These are phyloP conservation scores for Podospora australis DNA, from an alignment of 495 filamentous ascomycete species.

Conservation along the genomic window DNA sequence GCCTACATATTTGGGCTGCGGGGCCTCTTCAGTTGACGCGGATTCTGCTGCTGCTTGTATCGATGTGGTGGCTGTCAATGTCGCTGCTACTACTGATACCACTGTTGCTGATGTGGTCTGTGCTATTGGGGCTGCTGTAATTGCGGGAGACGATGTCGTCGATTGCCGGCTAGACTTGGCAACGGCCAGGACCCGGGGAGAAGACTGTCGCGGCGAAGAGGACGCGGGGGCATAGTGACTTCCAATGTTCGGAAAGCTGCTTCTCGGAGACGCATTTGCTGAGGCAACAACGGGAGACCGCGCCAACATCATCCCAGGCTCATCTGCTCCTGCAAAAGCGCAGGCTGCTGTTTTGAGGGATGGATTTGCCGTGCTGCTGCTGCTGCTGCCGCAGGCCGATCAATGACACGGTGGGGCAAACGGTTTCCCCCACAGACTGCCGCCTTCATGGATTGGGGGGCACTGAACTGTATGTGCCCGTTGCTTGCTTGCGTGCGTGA, in stretches of 20 bases:
- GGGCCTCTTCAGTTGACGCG: no score
- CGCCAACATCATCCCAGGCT: constrained; percentile 43
- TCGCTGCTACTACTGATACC: neutral
- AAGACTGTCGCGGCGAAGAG: constrained; percentile 35
- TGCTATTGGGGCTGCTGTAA: constrained; percentile 22
- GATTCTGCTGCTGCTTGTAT: neutral
- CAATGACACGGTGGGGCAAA: constrained; percentile 15
- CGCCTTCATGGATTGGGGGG: neutral
- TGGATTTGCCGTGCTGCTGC: no score
- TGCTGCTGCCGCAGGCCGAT: constrained; percentile 9
- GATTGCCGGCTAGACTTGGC: constrained; percentile 39
- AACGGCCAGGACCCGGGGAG: constrained; percentile 35
- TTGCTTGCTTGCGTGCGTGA: no score
- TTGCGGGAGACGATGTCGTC: constrained; percentile 24
- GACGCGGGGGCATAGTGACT: constrained; percentile 39
- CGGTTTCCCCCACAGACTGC: neutral
- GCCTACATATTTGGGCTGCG: constrained; percentile 40
- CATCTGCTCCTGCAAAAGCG: constrained; percentile 23
- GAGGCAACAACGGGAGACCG: constrained; percentile 38
- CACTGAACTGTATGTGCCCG: neutral
- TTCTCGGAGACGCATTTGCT: constrained; percentile 41
- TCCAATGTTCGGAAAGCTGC: constrained; percentile 26
- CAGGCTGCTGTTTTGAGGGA: constrained; percentile 7
- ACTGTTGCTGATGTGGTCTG: constrained; percentile 6
- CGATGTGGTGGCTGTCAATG: neutral